phyloP scores from a whole-genome alignment of 345 rosid genomes.

The Cardamine chenopodiifolia region DNA sequence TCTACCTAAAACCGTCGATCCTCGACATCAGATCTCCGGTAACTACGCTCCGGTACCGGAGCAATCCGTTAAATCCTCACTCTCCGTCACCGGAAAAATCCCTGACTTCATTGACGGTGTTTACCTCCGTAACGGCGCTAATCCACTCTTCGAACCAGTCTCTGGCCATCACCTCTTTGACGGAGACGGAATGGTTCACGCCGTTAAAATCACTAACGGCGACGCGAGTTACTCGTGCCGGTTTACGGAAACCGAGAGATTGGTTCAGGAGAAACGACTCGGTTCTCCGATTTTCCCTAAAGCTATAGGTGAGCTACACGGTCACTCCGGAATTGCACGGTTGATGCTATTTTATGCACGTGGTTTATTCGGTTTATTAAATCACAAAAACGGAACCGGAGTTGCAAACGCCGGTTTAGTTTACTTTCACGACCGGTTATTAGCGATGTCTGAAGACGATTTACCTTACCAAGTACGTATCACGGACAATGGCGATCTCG shows the following conservation, averaged over 20 bases:
- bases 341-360: slow-evolving; percentile 72
- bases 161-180: slow-evolving; percentile 95
- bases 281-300: slow-evolving; percentile 81
- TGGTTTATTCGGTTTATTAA: slow-evolving; percentile 66
- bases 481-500: slow-evolving; percentile 65
- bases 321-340: slow-evolving; percentile 78
- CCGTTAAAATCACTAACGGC: slow-evolving; percentile 61
- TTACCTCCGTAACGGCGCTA: slow-evolving; percentile 91
- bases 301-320: slow-evolving; percentile 89
- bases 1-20: slow-evolving; percentile 86
- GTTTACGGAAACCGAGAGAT: slow-evolving; percentile 72
- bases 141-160: slow-evolving; percentile 80
- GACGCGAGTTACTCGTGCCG: slow-evolving; percentile 82
- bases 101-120: slow-evolving; percentile 86
- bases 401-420: slow-evolving; percentile 91
- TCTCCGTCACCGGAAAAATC: slow-evolving; percentile 66
- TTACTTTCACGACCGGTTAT: slow-evolving; percentile 69
- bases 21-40: slow-evolving; percentile 77
- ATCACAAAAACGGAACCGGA: slow-evolving; percentile 72
- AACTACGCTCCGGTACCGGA: slow-evolving; percentile 92
- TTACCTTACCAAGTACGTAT: slow-evolving; percentile 81
- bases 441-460: slow-evolving; percentile 94
- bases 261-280: slow-evolving; percentile 53
- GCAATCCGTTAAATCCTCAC: slow-evolving; percentile 51
- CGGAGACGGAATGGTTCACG: slow-evolving; percentile 98